Evolutionary conservation across 1,139 yeast genomes (phyloP), one percentile per base, ranked within the genome.

Genomic region (Candida albicans): DNA sequence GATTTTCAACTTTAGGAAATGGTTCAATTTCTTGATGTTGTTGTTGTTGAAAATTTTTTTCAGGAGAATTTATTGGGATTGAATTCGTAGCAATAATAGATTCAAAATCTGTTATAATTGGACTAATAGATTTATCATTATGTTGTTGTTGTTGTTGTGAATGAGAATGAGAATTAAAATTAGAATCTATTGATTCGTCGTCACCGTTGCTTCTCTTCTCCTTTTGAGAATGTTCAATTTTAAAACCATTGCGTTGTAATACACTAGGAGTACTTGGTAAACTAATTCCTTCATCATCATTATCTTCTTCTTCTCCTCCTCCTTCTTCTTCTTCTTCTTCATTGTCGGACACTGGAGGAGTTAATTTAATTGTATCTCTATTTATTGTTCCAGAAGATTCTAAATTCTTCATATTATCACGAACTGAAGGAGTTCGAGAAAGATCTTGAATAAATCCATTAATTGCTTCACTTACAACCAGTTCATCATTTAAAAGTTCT

Each of bases 291-390:
- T 35, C 13, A 11, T 35, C 29, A 25, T 35, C 30, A 22, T 24
- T 35, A 35, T 26, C 22, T 22, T 13, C 12, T 2, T 32, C 35
- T 15, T 18, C 25, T 6, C 13, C 38, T 14, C 36, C 40, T 2
- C 33, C 37, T 3, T 39, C 39, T 7, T 40, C 41, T 29, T 41
- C 42, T 12, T 42, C 49, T 5, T 14, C 12, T 31, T 57, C 59
- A 10, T 46, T 44, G 39, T 59, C 62, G 7, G 61, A 55, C 13
- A 54, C 49, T 2, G 64, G 63, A 2, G 64, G 63, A 0, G 64
- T 59, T 31, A 56, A 45, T 42, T 53, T 46, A 46, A 46, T 25
- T 27, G 41, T 36, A 14, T 46, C 49, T 15, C 42, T 33, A 31
- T 49, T 39, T 13, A 14, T 33, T 25, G 31, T 27, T 27, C 38